Evolutionary conservation across 116 monocot species (phyloP), one percentile per base, ranked within the genome.

Genomic region (Trichopus zeylanicus): DNA sequence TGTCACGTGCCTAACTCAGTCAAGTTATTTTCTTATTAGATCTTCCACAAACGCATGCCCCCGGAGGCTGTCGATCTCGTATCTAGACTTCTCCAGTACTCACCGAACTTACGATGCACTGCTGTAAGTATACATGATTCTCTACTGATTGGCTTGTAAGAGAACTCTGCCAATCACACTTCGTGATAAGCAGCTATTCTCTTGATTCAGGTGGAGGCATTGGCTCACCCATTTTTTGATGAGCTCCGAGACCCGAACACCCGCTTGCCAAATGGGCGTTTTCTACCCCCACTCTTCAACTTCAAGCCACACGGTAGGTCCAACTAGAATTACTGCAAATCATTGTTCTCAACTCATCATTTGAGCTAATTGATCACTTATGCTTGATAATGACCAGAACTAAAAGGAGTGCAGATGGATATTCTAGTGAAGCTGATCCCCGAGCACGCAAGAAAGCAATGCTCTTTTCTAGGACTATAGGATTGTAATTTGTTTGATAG

Each of bases 31-130:
- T 60, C 26, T 47, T 29, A 2, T 57, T 59, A 88, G 88, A 68
- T 88, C 47, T 88, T 88, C 42, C 76, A 83, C 67, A 88, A 80
- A 42, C 76, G 79, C 12, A 88, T 80, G 83, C 88, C 88, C 34
- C 76, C 83, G n/a, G 83, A 88, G 69, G 88, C 88, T 34, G 88
- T 83, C 6, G 88, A 88, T 60, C 80, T 88, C 24, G 88, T 88
- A 7, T 88, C 88, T 31, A 73, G 88, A 55, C 83, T 88, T 73
- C 74, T 88, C 26, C 88, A 88, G 48, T 88, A 88, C 61, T 88
- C 88, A 18, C 88, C 88, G 55, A 76, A 80, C 52, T 73, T 88
- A 6, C 67, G 88, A 26, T 72, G 76, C 57, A 83, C 79, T 56
- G 73, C 79, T 31, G 78, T 89, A 42, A 83, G 94, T 81, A 55